Evolutionary conservation across 495 filamentous ascomycete species (phyloP).

Genomic region (Penicillium ucsense): DNA sequence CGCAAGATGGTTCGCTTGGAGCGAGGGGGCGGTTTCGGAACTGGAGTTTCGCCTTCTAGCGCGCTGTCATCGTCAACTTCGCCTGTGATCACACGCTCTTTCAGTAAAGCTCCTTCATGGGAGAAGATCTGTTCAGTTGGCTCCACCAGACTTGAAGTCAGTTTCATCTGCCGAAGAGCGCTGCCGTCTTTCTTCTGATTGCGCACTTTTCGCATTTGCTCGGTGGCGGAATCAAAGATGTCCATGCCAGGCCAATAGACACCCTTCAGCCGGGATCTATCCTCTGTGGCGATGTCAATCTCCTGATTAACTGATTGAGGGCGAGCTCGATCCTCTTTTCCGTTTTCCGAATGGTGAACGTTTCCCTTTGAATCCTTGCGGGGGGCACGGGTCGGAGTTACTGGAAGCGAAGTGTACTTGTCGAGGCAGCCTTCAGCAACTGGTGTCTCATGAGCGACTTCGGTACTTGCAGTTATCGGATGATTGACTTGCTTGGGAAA

Average conservation of each 20-base stretch:
- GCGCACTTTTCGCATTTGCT: constrained; percentile 64
- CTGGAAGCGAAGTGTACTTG: constrained; percentile 6
- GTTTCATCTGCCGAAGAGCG: constrained; percentile 59
- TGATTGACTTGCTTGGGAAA: too few relatives aligned
- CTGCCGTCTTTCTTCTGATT: constrained; percentile 79
- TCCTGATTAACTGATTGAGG: too few relatives aligned
- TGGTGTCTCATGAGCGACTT: not conserved
- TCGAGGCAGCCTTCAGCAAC: not conserved
- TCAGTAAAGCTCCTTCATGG: constrained; percentile 43
- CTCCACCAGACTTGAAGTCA: constrained; percentile 55
- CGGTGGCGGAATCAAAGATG: constrained; percentile 74
- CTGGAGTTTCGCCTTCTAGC: constrained; percentile 38
- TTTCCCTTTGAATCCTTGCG: not conserved
- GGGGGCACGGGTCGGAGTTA: constrained; percentile 13
- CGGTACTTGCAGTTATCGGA: too few relatives aligned
- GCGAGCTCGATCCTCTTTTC: too few relatives aligned
- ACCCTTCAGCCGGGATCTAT: constrained; percentile 56
- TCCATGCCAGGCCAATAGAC: constrained; percentile 77
- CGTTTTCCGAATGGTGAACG: constrained; percentile 1
- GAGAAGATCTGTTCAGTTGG: constrained; percentile 63
- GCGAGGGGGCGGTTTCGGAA: constrained; percentile 26
- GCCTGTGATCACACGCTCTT: constrained; percentile 46
- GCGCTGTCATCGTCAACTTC: constrained; percentile 44
- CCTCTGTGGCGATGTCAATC: constrained; percentile 12
- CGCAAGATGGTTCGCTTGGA: constrained; percentile 17